Evolutionary conservation across 176 grass and related monocot genomes (phyloP), one percentile per base, ranked within the genome.

Genomic region (Oropetium thomaeum): DNA sequence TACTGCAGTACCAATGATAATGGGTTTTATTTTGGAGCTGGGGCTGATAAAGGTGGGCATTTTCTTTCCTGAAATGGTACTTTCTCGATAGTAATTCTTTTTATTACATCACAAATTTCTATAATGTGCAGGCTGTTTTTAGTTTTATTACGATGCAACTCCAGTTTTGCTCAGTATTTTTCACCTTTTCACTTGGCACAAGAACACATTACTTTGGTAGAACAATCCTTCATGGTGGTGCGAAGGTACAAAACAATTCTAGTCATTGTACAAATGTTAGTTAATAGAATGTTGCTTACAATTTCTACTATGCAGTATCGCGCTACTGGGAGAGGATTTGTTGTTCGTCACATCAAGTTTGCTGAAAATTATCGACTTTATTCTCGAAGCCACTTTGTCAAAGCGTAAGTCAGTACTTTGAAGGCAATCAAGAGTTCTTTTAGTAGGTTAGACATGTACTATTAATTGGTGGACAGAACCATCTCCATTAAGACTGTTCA

Each of bases 151-250:
- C 82, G 20, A 97, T 97, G 95, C 95, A 97, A 80, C 86, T 97
- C 7, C 95, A 97, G 84, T 80, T 97, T 44, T 97, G 95, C 67
- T 93, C 91, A 13, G 83, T 97, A 64, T 97, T 97, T 67, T 97
- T 97, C 79, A 97, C 95, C 58, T 97, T 97, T 74, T 97, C 95
- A 41, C 88, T 97, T 84, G 95, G 95, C 72, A 97, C 95, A 58
- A 90, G 86, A 80, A 97, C 95, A 77, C 95, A 97, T 76, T 97
- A 97, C 73, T 97, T 97, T 79, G 95, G 90, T 37, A 89, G 95
- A 89, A 97, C 95, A 59, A 97, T 97, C 60, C 95, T 97, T 70
- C 95, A 97, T 89, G 95, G 95, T 61, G 95, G 95, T 71, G 95
- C 95, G 64, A 92, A 89, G 81, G 95, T 93, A 83, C 70, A 70